phyloP scores from a whole-genome alignment of 352 stramenopile species.

The Phytophthora europaea region DNA sequence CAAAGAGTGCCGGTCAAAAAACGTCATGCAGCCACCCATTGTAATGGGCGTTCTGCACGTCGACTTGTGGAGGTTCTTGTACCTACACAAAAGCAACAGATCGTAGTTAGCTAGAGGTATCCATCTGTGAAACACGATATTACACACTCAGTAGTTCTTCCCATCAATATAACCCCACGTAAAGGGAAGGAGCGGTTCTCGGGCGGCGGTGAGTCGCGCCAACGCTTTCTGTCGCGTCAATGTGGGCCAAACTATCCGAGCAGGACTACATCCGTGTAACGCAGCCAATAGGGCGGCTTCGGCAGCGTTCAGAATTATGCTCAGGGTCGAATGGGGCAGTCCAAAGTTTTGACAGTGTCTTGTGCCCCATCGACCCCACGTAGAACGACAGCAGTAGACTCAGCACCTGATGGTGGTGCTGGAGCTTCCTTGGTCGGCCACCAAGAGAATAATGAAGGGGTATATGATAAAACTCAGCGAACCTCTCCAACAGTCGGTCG shows the following conservation, averaged over 20 bases:
- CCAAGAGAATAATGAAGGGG: not conserved
- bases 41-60: no score
- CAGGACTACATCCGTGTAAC: not conserved
- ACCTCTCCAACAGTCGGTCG: not conserved
- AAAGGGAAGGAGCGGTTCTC: constrained; percentile 16
- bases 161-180: constrained; percentile 27
- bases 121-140: no score
- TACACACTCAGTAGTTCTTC: constrained; percentile 14
- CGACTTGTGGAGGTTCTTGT: no score
- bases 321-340: constrained; percentile 4
- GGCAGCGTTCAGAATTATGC: not conserved
- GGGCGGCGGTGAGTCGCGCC: not conserved
- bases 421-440: constrained; percentile 10
- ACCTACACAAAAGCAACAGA: no score
- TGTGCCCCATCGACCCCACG: constrained; percentile 16
- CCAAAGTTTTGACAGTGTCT: constrained; percentile 12
- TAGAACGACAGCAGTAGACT: constrained; percentile 24
- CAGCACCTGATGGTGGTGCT: constrained; percentile 24
- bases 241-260: constrained; percentile 4
- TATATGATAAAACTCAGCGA: not conserved
- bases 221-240: not conserved
- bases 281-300: not conserved
- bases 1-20: no score
- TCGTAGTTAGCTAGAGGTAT: no score
- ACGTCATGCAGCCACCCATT: no score